Conservation (phyloP, 2,329 filamentous ascomycete genomes). For the Septoria petroselini region DNA sequence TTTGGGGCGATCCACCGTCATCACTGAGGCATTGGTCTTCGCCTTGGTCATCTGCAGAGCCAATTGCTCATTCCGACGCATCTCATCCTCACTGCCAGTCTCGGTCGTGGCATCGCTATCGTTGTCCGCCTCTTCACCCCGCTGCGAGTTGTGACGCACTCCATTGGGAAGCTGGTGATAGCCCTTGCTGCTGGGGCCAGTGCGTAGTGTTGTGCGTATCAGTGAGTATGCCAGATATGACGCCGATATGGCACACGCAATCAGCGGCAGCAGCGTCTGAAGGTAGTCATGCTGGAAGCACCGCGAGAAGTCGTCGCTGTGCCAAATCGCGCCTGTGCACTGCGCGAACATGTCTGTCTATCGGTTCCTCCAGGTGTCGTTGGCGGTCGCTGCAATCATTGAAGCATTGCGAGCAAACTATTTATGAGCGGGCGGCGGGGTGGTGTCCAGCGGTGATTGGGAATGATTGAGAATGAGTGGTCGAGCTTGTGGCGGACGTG, state of each 20-base stretch:
- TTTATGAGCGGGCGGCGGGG: background rate
- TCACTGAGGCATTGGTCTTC: conserved; percentile 50
- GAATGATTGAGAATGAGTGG: background rate
- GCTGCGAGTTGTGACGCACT: conserved; percentile 33
- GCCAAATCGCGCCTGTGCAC: conserved; percentile 59
- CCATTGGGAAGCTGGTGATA: conserved; percentile 48
- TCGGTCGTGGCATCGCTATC: conserved; percentile 36
- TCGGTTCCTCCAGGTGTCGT: background rate
- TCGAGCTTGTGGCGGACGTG: too few relatives aligned
- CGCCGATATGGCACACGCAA: conserved; percentile 67
- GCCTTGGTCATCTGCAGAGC: conserved; percentile 56
- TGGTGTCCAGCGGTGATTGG: background rate
- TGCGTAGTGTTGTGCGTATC: conserved; percentile 42
- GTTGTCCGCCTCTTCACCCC: conserved; percentile 23
- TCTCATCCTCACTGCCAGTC: conserved; percentile 50
- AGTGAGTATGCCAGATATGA: conserved; percentile 61
- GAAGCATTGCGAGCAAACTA: conserved; percentile 12
- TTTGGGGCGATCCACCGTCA: conserved; percentile 72
- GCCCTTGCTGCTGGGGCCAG: conserved; percentile 39
- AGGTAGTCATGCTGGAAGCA: conserved; percentile 70
- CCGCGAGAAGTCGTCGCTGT: conserved; percentile 58
- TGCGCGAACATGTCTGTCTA: conserved; percentile 46
- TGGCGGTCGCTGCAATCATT: conserved; percentile 10
- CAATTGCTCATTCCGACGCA: conserved; percentile 55
- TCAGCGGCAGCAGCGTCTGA: conserved; percentile 73